phyloP scores from a whole-genome alignment of 805 yeast species.

The Cyberlindnera euphorbiiphila region DNA sequence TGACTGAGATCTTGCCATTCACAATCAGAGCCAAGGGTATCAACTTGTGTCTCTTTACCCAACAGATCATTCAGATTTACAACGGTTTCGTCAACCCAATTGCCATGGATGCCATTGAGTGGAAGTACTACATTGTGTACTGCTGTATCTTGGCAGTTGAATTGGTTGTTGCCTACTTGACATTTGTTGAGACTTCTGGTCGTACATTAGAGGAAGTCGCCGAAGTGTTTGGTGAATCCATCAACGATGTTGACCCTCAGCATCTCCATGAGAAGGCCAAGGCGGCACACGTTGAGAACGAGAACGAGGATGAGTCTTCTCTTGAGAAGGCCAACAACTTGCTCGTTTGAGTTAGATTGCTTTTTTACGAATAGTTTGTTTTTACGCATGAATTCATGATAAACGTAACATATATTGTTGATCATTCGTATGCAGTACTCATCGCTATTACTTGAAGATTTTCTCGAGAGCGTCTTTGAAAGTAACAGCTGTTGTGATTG shows the following conservation, averaged over 20 bases:
- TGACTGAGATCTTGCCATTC: slow-evolving; percentile 39
- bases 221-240: slow-evolving; percentile 31
- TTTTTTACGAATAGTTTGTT: not conserved
- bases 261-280: slow-evolving; percentile 18
- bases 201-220: slow-evolving; percentile 37
- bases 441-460: slow-evolving; percentile 1
- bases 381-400: too few relatives aligned
- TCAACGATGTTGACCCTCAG: slow-evolving; percentile 16
- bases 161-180: slow-evolving; percentile 29
- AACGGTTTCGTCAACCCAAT: slow-evolving; percentile 36
- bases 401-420: not conserved
- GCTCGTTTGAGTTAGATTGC: slow-evolving; percentile 6
- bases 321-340: slow-evolving; percentile 15
- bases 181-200: slow-evolving; percentile 38
- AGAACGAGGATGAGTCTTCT: slow-evolving; percentile 8
- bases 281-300: slow-evolving; percentile 18
- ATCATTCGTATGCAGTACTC: not conserved
- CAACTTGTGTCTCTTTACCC: slow-evolving; percentile 22
- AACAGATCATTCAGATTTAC: slow-evolving; percentile 29
- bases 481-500: not conserved
- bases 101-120: slow-evolving; percentile 34
- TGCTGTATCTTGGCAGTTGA: slow-evolving; percentile 31
- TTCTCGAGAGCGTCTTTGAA: slow-evolving; percentile 6
- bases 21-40: slow-evolving; percentile 32
- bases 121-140: slow-evolving; percentile 36